Percentiles rank a stretch among this genome's conserved stretches.
phyloP scores from a whole-genome alignment of 2,329 filamentous ascomycete genomes.

The Macrophomina phaseolina region DNA sequence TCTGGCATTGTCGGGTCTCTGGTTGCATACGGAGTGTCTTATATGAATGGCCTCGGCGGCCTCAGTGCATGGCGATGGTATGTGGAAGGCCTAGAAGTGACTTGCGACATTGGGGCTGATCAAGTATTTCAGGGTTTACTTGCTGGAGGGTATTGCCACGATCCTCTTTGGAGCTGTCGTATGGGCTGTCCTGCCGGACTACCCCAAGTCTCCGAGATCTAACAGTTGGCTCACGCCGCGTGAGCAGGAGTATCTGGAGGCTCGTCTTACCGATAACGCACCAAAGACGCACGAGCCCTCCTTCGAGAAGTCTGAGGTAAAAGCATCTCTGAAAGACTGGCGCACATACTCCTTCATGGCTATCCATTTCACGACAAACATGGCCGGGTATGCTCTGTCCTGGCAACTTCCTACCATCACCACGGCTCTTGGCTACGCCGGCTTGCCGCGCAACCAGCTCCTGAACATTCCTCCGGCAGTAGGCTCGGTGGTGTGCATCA shows the following conservation, averaged over 20 bases:
- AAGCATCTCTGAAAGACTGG: conserved; percentile 43
- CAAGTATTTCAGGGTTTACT: conserved; percentile 43
- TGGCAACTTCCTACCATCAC: conserved; percentile 53
- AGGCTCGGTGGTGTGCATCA: conserved; percentile 47
- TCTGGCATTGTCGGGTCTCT: conserved; percentile 43
- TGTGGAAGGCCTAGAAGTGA: not conserved
- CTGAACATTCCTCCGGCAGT: conserved; percentile 55
- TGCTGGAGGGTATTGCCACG: conserved; percentile 52
- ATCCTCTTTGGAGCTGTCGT: conserved; percentile 49
- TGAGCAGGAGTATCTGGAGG: conserved; percentile 51
- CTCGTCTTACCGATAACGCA: conserved; percentile 47
- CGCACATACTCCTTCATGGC: conserved; percentile 47
- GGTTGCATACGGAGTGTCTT: conserved; percentile 34
- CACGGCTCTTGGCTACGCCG: conserved; percentile 50
- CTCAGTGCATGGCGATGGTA: conserved; percentile 35
- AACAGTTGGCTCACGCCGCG: conserved; percentile 45
- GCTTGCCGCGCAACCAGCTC: conserved; percentile 51
- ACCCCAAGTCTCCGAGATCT: conserved; percentile 49
- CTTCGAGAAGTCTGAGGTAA: conserved; percentile 46
- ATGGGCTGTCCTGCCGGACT: conserved; percentile 51
- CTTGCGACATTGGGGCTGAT: not conserved
- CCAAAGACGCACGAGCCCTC: conserved; percentile 46
- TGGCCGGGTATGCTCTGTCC: conserved; percentile 49
- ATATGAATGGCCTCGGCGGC: conserved; percentile 34
- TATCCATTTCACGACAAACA: conserved; percentile 46